A percentile compares a stretch with the other conserved stretches of the same genome.
Conservation (phyloP, 352 stramenopile genomes). For the Phytophthora pisi region DNA sequence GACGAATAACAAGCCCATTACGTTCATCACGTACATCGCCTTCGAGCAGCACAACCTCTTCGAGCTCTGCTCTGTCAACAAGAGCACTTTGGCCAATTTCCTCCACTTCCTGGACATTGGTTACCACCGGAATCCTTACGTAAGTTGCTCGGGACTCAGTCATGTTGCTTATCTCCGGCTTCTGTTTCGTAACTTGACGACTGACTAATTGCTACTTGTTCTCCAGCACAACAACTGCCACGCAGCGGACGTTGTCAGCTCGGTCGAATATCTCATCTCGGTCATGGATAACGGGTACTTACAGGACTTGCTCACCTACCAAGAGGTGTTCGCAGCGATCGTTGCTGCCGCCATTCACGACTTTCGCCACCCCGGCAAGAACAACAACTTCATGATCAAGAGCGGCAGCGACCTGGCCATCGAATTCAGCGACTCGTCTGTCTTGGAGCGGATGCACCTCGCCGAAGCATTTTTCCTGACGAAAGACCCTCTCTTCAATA, state of each 20-base stretch:
- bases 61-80: slow-evolving; percentile 72
- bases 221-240: slow-evolving; percentile 83
- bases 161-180: slow-evolving; percentile 1
- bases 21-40: slow-evolving; percentile 84
- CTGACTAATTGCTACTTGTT: slow-evolving; percentile 1
- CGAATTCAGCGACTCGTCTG: slow-evolving; percentile 82
- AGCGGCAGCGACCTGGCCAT: slow-evolving; percentile 74
- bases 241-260: slow-evolving; percentile 80
- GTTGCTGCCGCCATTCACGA: slow-evolving; percentile 86
- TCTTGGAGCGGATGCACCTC: slow-evolving; percentile 88
- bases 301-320: slow-evolving; percentile 78
- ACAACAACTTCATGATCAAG: slow-evolving; percentile 89
- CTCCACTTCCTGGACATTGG: slow-evolving; percentile 82
- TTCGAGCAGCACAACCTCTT: slow-evolving; percentile 88
- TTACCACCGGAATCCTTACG: slow-evolving; percentile 83
- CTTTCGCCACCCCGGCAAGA: slow-evolving; percentile 84
- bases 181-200: slow-evolving; percentile 1
- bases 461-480: slow-evolving; percentile 81
- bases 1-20: slow-evolving; percentile 74
- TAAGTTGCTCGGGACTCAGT: slow-evolving; percentile 32
- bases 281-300: slow-evolving; percentile 84
- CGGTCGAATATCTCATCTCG: slow-evolving; percentile 82
- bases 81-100: slow-evolving; percentile 79
- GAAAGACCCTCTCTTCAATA: slow-evolving; percentile 73
- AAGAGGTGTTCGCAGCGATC: slow-evolving; percentile 82